Evolutionary conservation across 805 yeast genomes (phyloP).

Genomic region (Saturnispora silvae): DNA sequence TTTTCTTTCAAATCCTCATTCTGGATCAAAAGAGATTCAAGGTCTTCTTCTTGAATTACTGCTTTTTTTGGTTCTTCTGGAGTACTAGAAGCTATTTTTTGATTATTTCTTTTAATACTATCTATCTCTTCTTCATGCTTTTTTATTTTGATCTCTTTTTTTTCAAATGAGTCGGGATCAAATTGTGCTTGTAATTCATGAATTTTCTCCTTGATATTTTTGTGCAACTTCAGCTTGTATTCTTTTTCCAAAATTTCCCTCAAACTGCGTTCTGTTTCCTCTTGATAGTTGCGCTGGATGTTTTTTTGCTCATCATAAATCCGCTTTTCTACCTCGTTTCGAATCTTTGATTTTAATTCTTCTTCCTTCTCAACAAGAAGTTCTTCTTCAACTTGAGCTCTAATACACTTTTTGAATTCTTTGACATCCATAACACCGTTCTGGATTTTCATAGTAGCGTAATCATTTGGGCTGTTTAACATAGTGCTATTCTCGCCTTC

Average conservation of each 20-base stretch:
- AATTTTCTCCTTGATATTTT: background rate
- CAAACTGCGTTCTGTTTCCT: background rate
- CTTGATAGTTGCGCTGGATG: background rate
- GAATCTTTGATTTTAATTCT: background rate
- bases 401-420: slow-evolving; percentile 1
- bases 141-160: background rate
- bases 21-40: too few species aligned
- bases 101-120: too few species aligned
- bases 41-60: too few species aligned
- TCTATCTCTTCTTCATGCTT: background rate
- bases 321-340: background rate
- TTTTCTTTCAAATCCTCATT: too few species aligned
- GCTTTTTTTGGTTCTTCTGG: too few species aligned
- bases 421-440: background rate
- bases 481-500: background rate
- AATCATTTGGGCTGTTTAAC: background rate
- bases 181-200: background rate
- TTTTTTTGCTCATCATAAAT: background rate
- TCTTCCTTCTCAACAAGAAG: background rate
- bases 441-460: background rate
- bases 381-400: slow-evolving; percentile 4
- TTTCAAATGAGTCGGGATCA: too few species aligned
- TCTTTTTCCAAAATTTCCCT: background rate
- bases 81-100: too few species aligned
- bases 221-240: background rate